Evolutionary conservation across 2,329 filamentous ascomycete genomes (phyloP).

Genomic region (Ophiostoma ips): DNA sequence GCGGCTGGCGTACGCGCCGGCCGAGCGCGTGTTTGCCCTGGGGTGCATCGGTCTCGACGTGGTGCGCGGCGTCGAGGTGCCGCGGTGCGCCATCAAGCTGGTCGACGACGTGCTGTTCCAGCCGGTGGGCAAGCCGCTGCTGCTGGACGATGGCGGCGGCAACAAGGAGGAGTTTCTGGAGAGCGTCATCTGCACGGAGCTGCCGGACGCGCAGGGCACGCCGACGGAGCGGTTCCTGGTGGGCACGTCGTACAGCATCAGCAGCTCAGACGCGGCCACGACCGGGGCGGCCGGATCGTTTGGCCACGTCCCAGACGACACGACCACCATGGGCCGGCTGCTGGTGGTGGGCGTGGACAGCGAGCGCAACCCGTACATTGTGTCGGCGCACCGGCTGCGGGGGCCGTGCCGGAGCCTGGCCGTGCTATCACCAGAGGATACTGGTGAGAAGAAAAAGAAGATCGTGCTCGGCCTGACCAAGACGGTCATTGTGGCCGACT

Average conservation of each 20-base stretch:
- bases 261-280: conserved; percentile 30
- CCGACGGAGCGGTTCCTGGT: conserved; percentile 72
- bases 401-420: conserved; percentile 71
- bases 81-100: conserved; percentile 71
- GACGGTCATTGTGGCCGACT: conserved; percentile 53
- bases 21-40: conserved; percentile 68
- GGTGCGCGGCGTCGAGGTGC: conserved; percentile 54
- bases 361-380: conserved; percentile 56
- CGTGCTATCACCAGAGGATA: conserved; percentile 33
- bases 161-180: conserved; percentile 60
- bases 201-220: conserved; percentile 44
- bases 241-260: conserved; percentile 65
- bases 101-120: conserved; percentile 85
- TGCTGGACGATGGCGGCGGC: conserved; percentile 41
- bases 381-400: conserved; percentile 56
- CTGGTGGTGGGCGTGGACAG: conserved; percentile 55
- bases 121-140: conserved; percentile 54
- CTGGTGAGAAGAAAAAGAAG: conserved; percentile 35
- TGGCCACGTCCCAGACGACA: conserved; percentile 51
- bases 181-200: conserved; percentile 62
- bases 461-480: conserved; percentile 85
- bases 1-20: conserved; percentile 70
- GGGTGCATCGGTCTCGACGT: conserved; percentile 72
- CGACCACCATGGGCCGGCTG: not conserved
- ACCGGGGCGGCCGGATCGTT: conserved; percentile 41